phyloP scores from a whole-genome alignment of 1,139 yeast genomes.

The Candida anutae region DNA sequence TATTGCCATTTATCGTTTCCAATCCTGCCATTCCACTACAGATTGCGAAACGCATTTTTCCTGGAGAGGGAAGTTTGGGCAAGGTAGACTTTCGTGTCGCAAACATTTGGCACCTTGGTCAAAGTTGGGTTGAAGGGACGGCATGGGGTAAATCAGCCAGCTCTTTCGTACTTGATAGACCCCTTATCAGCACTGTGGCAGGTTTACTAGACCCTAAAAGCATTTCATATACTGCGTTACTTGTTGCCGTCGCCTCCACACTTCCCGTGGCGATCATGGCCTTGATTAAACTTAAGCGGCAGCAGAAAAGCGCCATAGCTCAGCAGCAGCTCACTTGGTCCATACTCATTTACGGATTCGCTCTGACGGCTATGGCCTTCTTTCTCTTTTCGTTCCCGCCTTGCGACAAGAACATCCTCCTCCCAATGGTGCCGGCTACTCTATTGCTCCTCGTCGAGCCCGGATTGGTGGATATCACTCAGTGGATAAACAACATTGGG shows the following conservation, averaged over 20 bases:
- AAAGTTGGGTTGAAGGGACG: no score
- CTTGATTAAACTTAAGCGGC: conserved; percentile 13
- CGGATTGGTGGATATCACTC: conserved; percentile 58
- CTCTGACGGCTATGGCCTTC: conserved; percentile 82
- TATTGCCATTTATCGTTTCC: conserved; percentile 50
- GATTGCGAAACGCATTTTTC: conserved; percentile 67
- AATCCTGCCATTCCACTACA: conserved; percentile 13
- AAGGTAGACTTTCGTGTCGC: conserved; percentile 98
- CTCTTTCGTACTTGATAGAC: conserved; percentile 62
- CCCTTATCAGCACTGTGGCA: conserved; percentile 22
- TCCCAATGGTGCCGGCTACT: conserved; percentile 82
- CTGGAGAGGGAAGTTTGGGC: conserved; percentile 87
- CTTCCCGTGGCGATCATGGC: conserved; percentile 37
- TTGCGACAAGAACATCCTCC: conserved; percentile 80
- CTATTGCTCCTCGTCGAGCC: conserved; percentile 53
- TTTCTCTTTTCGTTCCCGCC: conserved; percentile 91
- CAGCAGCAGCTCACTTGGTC: neutral
- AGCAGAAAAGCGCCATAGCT: no score
- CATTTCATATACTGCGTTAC: conserved; percentile 55
- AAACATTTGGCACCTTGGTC: conserved; percentile 96
- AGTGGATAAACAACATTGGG: conserved; percentile 84
- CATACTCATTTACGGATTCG: conserved; percentile 54
- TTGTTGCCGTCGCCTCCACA: conserved; percentile 57
- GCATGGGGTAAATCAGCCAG: conserved; percentile 77
- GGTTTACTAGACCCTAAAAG: conserved; percentile 30